Base-by-base conservation (phyloP, 331 rosid genomes). In the Acacia pycnantha region DNA sequence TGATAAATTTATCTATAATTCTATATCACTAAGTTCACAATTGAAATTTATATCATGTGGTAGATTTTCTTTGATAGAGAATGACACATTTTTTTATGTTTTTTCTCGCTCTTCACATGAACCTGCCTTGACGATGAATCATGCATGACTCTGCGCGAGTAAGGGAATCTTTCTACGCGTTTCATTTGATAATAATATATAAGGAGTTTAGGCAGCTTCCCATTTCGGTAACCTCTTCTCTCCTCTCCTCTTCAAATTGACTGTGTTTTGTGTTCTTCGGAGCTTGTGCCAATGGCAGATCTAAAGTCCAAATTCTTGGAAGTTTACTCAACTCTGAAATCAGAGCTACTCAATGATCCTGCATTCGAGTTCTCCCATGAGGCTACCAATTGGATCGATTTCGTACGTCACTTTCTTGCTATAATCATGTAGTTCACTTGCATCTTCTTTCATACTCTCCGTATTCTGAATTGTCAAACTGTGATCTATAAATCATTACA, bases 321-420 rank as follows among this genome's bases (percentile, higher is more conserved):
- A 27, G 90, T 88, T 27, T 92, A 92, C 86, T 67, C 91, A 0
- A 84, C 82, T 61, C 89, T 91, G 76, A 92, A 92, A 86, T 84
- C 92, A 11, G 95, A 92, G 75, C 92, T 92, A 73, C 73, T 92
- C 50, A 51, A 83, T 12, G 97, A 92, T 84, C 91, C 95, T 41
- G 91, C 95, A 62, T 92, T 92, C 73, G 95, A 92, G 37, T 91
- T 84, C 84, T 82, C 91, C 5, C 84, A 87, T 7, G 92, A 82
- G 31, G 84, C 97, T 79, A 89, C 86, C 48, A 85, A 87, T 70
- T 92, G 97, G 97, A 84, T 89, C 24, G 88, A 91, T 10, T 85
- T 87, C 88, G 97, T 92, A 85, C 31, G 74, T 46, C 22, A 9
- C 26, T 11, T 40, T 46, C 40, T 65, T 54, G 14, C 24, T 0